Evolutionary conservation across 495 filamentous ascomycete species (phyloP), one percentile per base, ranked within the genome.

Genomic region (Penicillium canariense): DNA sequence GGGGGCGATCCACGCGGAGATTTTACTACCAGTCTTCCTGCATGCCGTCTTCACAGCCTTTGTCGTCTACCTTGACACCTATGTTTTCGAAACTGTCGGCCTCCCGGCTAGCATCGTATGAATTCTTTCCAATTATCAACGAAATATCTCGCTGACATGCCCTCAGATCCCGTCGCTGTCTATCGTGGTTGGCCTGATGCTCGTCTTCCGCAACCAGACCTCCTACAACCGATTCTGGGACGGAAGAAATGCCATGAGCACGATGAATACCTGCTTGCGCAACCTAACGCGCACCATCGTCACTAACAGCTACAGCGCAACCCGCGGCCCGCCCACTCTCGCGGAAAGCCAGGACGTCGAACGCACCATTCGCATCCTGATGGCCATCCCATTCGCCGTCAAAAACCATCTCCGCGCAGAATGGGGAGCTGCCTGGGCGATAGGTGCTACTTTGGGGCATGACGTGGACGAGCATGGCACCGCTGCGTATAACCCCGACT

Each of bases 181-280:
- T 18, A 91, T 91, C 55, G 87, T 91, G 46, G 87, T 90, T 22
- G 87, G 87, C 63, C 64, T 91, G 15, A 89, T 91, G 84, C 85
- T 91, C 30, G 87, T 91, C 38, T 90, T 90, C 75, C 82, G 87
- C 12, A 89, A 91, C 56, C 75, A 80, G 58, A 87, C 85, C 31
- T 83, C 78, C 50, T 89, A 88, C 69, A 87, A 87, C 53, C 76
- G 86, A 3, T 89, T 87, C 70, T 89, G 86, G 86, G 82, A 84
- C 27, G 86, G 86, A 15, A 80, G 84, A 28, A 84, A 82, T 47
- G 72, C 79, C 22, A 74, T 87, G 49, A 82, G 76, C 22, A 73
- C 76, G 0, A 72, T 87, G 38, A 77, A 76, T 49, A 86, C 84
- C 26, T 75, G 70, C 30, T 74, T 87, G 17, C 81, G 86, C 40